Evolutionary conservation across 2,329 filamentous ascomycete genomes (phyloP), one percentile per base, ranked within the genome.

Genomic region (Sarocladiaceae sp.): DNA sequence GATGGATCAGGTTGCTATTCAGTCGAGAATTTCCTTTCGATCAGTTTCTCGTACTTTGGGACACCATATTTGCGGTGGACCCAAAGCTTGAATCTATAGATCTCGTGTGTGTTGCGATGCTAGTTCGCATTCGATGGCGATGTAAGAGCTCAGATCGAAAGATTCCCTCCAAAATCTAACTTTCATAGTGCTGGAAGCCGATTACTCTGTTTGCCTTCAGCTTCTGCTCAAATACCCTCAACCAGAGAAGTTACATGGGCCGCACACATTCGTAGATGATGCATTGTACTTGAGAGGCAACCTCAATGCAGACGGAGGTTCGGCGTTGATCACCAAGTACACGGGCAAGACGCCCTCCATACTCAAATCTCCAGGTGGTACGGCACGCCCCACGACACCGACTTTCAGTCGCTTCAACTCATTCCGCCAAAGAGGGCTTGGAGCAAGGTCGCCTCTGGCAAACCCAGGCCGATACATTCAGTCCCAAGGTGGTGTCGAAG

Each of bases 1-100:
- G 93, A 46, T 98, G 93, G 93, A 85, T 97, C 47, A 81, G 93
- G 21, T 77, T 98, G 1, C 68, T 98, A 0, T 97, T 97, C 58
- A 90, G 91, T 40, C 79, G 93, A 52, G 93, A 98, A 61, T 97
- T 96, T 54, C 80, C 88, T 0, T 94, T 97, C 49, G 80, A 90
- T 44, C 81, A 95, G 49, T 76, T 90, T 32, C 75, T 98, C 29
- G 70, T 79, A 18, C 75, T 98, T 45, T 98, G 93, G 93, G 93
- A 98, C 65, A 77, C 83, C 6, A 72, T 98, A 1, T 94, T 98
- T 59, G 86, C 90, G 2, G 80, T 94, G 55, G 90, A 95, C 55
- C 76, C 91, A 6, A 75, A 78, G 1, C 66, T 95, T 21, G 80
- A 89, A 41, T 69, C 97, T 24, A 80, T 97, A 53, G 88, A 97